Evolutionary conservation across 2,329 filamentous ascomycete genomes (phyloP).

Genomic region (Truncatella angustata): DNA sequence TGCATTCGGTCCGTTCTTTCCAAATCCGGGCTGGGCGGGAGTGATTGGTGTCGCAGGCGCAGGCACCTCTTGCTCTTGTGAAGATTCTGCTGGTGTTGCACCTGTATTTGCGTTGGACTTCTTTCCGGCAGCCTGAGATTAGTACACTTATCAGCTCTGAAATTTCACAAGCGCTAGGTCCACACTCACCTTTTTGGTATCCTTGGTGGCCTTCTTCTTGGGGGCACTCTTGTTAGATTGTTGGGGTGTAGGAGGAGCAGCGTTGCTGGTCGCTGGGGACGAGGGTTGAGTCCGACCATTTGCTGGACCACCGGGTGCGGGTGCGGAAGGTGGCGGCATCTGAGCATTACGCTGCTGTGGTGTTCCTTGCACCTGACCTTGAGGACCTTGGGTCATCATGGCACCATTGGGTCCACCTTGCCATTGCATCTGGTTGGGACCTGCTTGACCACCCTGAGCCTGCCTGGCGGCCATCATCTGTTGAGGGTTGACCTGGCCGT

Average conservation of each 20-base stretch:
- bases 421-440: conserved; percentile 44
- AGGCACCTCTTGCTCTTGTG: conserved; percentile 55
- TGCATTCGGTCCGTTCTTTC: conserved; percentile 41
- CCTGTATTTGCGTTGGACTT: conserved; percentile 57
- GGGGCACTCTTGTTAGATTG: conserved; percentile 71
- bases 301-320: conserved; percentile 39
- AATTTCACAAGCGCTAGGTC: neutral
- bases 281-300: conserved; percentile 56
- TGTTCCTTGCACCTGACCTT: conserved; percentile 60
- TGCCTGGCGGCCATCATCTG: conserved; percentile 56
- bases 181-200: conserved; percentile 64
- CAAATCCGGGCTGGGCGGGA: conserved; percentile 53
- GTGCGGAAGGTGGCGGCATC: conserved; percentile 67
- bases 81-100: conserved; percentile 56
- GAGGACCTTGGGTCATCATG: conserved; percentile 43
- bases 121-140: conserved; percentile 55
- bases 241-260: conserved; percentile 73
- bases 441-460: conserved; percentile 30
- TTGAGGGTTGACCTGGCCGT: conserved; percentile 57
- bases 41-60: conserved; percentile 65
- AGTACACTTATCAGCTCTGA: conserved; percentile 27
- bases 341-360: conserved; percentile 62
- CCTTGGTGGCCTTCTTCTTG: conserved; percentile 73
- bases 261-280: conserved; percentile 61
- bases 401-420: conserved; percentile 38